phyloP scores from a whole-genome alignment of 768 basidiomycete genomes.

The Kwoniella newhampshirensis region DNA sequence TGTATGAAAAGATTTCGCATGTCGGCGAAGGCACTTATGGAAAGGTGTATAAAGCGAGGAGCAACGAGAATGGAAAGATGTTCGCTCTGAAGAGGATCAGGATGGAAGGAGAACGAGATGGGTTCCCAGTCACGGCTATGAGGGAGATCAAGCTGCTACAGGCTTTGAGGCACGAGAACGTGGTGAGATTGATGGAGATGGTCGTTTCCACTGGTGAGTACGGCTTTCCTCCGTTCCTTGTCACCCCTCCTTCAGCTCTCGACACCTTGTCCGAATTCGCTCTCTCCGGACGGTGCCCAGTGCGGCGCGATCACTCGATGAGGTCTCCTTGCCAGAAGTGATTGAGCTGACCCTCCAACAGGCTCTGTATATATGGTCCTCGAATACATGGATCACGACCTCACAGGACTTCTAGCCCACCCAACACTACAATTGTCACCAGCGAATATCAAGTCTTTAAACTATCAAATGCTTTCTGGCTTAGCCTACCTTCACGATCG shows the following conservation, averaged over 20 bases:
- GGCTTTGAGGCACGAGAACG: constrained; percentile 81
- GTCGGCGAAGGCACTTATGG: constrained; percentile 99
- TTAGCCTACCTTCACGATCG: constrained; percentile 93
- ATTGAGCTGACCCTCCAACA: constrained; percentile 52
- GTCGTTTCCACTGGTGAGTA: constrained; percentile 90
- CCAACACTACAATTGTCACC: constrained; percentile 78
- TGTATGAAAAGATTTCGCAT: constrained; percentile 81
- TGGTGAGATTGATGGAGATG: constrained; percentile 91
- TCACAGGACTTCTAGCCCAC: constrained; percentile 91
- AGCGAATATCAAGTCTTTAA: constrained; percentile 92
- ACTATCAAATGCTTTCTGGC: constrained; percentile 91
- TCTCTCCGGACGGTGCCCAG: too few relatives aligned
- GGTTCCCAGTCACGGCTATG: constrained; percentile 98
- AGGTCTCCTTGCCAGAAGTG: too few relatives aligned
- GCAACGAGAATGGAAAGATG: constrained; percentile 68
- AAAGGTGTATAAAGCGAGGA: constrained; percentile 93
- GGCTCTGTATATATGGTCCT: constrained; percentile 99
- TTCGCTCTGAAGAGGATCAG: constrained; percentile 95
- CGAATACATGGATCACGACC: constrained; percentile 98
- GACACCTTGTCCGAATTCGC: too few relatives aligned
- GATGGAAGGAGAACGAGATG: constrained; percentile 96
- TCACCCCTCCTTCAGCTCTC: too few relatives aligned
- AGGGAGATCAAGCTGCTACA: constrained; percentile 97
- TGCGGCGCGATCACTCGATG: too few relatives aligned
- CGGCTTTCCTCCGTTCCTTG: background rate